Percentiles rank a stretch among this genome's conserved stretches.
Evolutionary conservation across 805 yeast species (phyloP).

Genomic region (Myxozyma neotropica): DNA sequence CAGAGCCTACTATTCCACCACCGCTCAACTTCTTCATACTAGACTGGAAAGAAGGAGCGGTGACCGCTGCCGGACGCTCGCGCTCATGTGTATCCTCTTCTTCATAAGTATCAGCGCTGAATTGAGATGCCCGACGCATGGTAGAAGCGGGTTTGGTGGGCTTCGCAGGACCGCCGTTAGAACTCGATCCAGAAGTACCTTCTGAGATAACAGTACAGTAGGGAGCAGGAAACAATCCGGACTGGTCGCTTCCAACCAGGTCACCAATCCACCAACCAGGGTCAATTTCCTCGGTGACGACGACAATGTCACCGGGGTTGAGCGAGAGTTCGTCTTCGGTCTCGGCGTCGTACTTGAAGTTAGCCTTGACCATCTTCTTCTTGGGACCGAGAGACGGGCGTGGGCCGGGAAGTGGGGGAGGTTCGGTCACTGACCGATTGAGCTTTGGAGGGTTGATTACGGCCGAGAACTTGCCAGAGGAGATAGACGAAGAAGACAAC

Average conservation of each 20-base stretch:
- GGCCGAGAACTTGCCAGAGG: constrained; percentile 27
- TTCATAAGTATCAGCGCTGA: not conserved
- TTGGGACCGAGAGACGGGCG: constrained; percentile 25
- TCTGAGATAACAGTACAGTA: constrained; percentile 35
- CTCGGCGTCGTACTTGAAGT: constrained; percentile 33
- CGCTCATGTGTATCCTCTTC: constrained; percentile 16
- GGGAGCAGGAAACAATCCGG: constrained; percentile 36
- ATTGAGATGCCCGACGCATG: constrained; percentile 14
- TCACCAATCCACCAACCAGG: constrained; percentile 37
- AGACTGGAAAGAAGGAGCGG: constrained; percentile 29
- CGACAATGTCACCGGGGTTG: constrained; percentile 33
- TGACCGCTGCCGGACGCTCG: constrained; percentile 5
- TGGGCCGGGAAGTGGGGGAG: constrained; percentile 28
- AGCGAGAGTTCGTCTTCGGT: constrained; percentile 34
- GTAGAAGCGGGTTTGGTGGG: constrained; percentile 21
- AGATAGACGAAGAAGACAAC: constrained; percentile 9
- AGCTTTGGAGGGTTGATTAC: constrained; percentile 28
- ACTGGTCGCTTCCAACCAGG: constrained; percentile 17
- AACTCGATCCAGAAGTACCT: not conserved
- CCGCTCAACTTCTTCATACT: constrained; percentile 27
- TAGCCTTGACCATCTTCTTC: constrained; percentile 31
- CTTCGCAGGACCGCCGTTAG: constrained; percentile 13
- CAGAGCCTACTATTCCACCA: constrained; percentile 22
- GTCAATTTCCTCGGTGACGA: constrained; percentile 32
- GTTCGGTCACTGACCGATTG: constrained; percentile 28